Evolutionary conservation across 495 filamentous ascomycete species (phyloP), one percentile per base, ranked within the genome.

Genomic region (Lentithecium fluviatile): DNA sequence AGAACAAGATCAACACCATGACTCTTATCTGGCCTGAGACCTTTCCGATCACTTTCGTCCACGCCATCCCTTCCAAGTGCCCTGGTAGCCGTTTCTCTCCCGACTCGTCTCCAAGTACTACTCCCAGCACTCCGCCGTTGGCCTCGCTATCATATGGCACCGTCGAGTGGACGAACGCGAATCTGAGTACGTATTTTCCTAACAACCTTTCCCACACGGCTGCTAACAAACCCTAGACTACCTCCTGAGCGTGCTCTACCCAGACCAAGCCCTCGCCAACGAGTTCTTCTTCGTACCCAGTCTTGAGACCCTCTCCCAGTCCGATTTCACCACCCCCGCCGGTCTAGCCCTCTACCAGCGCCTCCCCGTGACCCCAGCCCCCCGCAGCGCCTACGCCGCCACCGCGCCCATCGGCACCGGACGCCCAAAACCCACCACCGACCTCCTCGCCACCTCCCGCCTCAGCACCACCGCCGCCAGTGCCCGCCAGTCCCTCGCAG

Each of bases 201-300:
- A 24, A n/a, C n/a, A 24, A 29, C 13, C 29, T 45, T 13, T 23
- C 34, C 2, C 38, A 11, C 8, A 47, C 20, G 19, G 3, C 15
- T 17, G 36, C 50, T 47, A 34, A 42, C 50, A 19, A 3, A 3
- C 24, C 37, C 26, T 11, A 60, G 58, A 46, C 52, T 55, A 62
- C 54, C 32, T 58, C 3, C 37, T 64, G 8, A 45, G 53, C 52
- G 43, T 58, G 20, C 52, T 64, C 36, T 58, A 45, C 19, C 46
- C 60, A 17, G 48, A 46, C 42, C 46, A 24, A 15, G n/a, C 46
- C 0, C 1, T 52, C 1, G 6, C 23, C n/a, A 48, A 48, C 34
- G 25, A 19, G 2, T 24, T 64, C 45, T 19, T 38, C 47, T 52
- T 64, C 45, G n/a, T n/a, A 0, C 60, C 54, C 46, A 23, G 25